Conservation (phyloP, 345 rosid species). For the Trapa incisa region DNA sequence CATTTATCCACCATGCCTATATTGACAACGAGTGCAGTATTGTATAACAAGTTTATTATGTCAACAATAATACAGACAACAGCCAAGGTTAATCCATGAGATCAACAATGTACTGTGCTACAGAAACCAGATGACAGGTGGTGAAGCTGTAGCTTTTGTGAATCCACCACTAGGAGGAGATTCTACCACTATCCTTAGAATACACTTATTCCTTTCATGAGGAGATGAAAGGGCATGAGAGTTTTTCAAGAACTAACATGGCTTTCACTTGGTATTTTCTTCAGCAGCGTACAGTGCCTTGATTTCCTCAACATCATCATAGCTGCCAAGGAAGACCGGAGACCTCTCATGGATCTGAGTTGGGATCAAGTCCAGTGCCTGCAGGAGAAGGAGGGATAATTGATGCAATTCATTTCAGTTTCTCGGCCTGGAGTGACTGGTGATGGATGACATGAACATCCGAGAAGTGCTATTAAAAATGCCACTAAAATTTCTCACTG, state of each 20-base stretch:
- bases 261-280: slow-evolving; percentile 21
- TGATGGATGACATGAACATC: background rate
- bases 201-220: background rate
- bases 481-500: background rate
- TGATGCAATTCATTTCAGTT: background rate
- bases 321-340: slow-evolving; percentile 92
- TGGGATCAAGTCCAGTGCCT: slow-evolving; percentile 83
- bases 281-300: slow-evolving; percentile 68
- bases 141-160: background rate
- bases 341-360: slow-evolving; percentile 73
- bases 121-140: too few relatives aligned
- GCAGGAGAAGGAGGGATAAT: slow-evolving; percentile 5
- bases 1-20: too few relatives aligned
- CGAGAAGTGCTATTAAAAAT: background rate
- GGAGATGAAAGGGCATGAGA: background rate
- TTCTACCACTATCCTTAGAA: background rate
- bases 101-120: too few relatives aligned
- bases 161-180: background rate
- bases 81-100: too few relatives aligned
- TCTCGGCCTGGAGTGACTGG: too few relatives aligned
- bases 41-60: too few relatives aligned
- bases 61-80: too few relatives aligned
- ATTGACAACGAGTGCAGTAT: too few relatives aligned
- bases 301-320: slow-evolving; percentile 85
- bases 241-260: background rate